Percentiles rank a stretch among this genome's conserved stretches.
Conservation (phyloP, 2,329 filamentous ascomycete genomes). For the Fusarium sublunatum region DNA sequence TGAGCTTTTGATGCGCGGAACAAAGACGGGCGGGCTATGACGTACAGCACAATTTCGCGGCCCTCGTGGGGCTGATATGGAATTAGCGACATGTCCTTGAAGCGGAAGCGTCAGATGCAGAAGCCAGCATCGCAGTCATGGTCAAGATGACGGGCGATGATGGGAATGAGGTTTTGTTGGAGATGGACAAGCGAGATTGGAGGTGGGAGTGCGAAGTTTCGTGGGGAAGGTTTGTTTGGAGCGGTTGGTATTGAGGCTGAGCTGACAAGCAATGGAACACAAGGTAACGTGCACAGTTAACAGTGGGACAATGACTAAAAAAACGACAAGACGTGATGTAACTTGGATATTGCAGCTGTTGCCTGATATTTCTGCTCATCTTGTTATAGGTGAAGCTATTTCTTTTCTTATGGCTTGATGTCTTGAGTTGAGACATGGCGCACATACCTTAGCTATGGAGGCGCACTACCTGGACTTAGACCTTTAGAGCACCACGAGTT, state of each 20-base stretch:
- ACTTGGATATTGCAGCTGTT: neutral
- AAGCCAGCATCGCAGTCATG: constrained; percentile 42
- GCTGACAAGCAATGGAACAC: constrained; percentile 19
- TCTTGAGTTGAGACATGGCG: no score
- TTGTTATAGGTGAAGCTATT: no score
- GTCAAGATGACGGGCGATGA: constrained; percentile 25
- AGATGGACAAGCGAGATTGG: constrained; percentile 4
- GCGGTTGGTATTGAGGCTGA: constrained; percentile 14
- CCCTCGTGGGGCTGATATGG: constrained; percentile 79
- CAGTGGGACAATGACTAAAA: neutral
- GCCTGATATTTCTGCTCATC: neutral
- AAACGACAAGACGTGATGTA: neutral
- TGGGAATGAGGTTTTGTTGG: constrained; percentile 10
- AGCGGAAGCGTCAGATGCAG: constrained; percentile 31
- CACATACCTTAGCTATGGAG: no score
- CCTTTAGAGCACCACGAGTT: no score
- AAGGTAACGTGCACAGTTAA: constrained; percentile 17
- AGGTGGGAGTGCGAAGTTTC: constrained; percentile 18
- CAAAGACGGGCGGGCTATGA: constrained; percentile 42
- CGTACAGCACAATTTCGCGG: constrained; percentile 83
- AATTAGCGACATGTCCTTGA: constrained; percentile 71
- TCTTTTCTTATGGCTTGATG: no score
- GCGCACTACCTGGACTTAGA: no score
- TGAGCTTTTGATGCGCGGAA: constrained; percentile 22
- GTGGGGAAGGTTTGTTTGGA: constrained; percentile 28